Conservation (phyloP, 257 asterid species). For the Plantago elongata region DNA sequence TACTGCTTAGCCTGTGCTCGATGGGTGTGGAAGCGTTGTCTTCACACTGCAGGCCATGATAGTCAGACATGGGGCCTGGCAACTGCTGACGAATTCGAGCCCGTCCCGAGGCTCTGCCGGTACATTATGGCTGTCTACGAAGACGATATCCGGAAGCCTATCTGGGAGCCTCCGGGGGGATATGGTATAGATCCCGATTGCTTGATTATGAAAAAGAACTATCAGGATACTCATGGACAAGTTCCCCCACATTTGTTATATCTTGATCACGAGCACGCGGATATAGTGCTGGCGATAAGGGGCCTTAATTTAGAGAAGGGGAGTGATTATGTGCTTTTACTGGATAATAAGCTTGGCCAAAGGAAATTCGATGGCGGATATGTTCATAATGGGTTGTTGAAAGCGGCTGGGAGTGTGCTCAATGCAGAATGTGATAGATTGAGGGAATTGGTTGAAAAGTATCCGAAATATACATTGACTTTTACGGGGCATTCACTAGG, state of each 20-base stretch:
- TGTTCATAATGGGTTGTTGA: slow-evolving; percentile 75
- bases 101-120: slow-evolving; percentile 77
- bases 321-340: slow-evolving; percentile 68
- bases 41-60: slow-evolving; percentile 70
- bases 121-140: slow-evolving; percentile 70
- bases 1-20: slow-evolving; percentile 70
- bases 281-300: slow-evolving; percentile 81
- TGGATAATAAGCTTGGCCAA: slow-evolving; percentile 73
- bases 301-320: slow-evolving; percentile 81
- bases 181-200: slow-evolving; percentile 62
- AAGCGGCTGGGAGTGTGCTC: slow-evolving; percentile 66
- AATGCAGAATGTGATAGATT: slow-evolving; percentile 51
- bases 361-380: slow-evolving; percentile 75
- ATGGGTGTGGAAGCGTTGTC: slow-evolving; percentile 86
- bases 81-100: slow-evolving; percentile 64
- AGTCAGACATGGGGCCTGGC: slow-evolving; percentile 68
- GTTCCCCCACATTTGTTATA: slow-evolving; percentile 71
- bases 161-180: slow-evolving; percentile 63
- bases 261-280: slow-evolving; percentile 68
- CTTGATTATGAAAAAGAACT: slow-evolving; percentile 42
- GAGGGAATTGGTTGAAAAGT: slow-evolving; percentile 52
- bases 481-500: slow-evolving; percentile 82
- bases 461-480: slow-evolving; percentile 70
- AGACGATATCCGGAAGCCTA: slow-evolving; percentile 55
- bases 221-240: slow-evolving; percentile 45